Base-by-base conservation (phyloP, 164 flowering plant species). In the Vitis rotundifolia region DNA sequence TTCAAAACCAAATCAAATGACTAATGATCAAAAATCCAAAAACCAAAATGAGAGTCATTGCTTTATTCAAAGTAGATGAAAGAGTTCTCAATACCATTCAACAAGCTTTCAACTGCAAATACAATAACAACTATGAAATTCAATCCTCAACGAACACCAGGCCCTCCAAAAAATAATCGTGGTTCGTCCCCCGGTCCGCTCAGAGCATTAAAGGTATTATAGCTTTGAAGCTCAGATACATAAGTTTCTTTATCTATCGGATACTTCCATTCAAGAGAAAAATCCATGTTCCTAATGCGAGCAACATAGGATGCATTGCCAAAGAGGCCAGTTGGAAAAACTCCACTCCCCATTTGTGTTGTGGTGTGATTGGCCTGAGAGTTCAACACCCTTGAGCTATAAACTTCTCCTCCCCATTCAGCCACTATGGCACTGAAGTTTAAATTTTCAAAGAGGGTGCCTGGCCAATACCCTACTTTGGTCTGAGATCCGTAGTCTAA, bases 281-380 rank as follows among this genome's bases (percentile, higher is more conserved):
- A 69, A 18, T 77, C 80, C 11, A 72, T 2, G 14, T 73, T 66
- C 49, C 74, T 51, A 0, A 58, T 2, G 10, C 59, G 5, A 4
- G 55, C 11, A 1, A 73, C 44, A 31, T 49, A 77, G 19, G 59
- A 14, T 10, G 80, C 74, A 14, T 0, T 1, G 2, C 68, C 71
- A 2, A 8, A 16, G 12, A 31, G 58, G 0, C 12, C 9, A 15
- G 5, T 1, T 14, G 80, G 60, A 11, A 19, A 57, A 0, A 47
- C 63, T 14, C 80, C 77, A 50, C 80, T 77, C 5, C 80, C 80
- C 80, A 77, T 77, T 0, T 11, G 29, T 13, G 80, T 77, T 11
- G 14, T 52, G 1, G 75, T 77, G 63, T 74, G 80, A 1, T 22
- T 22, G 26, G 26, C 26, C 26, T 72, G 75, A 5, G 3, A 28